phyloP scores from a whole-genome alignment of 2,329 filamentous ascomycete genomes.

The Calonectria hawksworthii region DNA sequence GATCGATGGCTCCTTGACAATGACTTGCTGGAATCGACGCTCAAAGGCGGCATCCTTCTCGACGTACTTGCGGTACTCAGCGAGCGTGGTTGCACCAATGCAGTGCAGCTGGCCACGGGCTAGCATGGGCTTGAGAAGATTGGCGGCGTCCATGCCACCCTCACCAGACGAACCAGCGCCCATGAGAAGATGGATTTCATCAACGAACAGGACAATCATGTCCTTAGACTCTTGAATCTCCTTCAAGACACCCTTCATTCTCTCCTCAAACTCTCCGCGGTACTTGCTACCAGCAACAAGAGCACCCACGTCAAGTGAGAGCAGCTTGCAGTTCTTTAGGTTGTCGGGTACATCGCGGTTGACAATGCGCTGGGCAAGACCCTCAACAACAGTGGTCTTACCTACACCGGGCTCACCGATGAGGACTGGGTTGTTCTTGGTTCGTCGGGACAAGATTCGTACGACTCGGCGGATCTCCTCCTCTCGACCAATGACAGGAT shows the following conservation, averaged over 20 bases:
- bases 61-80: constrained; percentile 98
- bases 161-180: constrained; percentile 94
- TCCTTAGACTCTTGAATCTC: constrained; percentile 96
- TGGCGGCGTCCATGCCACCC: constrained; percentile 98
- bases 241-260: constrained; percentile 99
- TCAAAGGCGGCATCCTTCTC: constrained; percentile 99
- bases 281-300: constrained; percentile 98
- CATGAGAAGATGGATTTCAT: constrained; percentile 99
- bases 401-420: constrained; percentile 98
- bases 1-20: constrained; percentile 94
- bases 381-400: constrained; percentile 98
- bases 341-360: constrained; percentile 98
- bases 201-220: constrained; percentile 97
- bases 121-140: constrained; percentile 97
- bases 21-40: constrained; percentile 96
- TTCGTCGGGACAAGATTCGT: constrained; percentile 90
- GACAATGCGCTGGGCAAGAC: constrained; percentile 93
- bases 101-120: constrained; percentile 97
- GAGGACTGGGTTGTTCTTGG: constrained; percentile 98
- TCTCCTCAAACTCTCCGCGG: constrained; percentile 97
- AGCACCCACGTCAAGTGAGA: constrained; percentile 95
- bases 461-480: constrained; percentile 95
- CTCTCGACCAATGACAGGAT: constrained; percentile 96
- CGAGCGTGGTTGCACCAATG: constrained; percentile 95
- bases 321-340: constrained; percentile 90